Evolutionary conservation across 2,329 filamentous ascomycete genomes (phyloP), one percentile per base, ranked within the genome.

Genomic region (Stachybotrys chlorohalonatus): DNA sequence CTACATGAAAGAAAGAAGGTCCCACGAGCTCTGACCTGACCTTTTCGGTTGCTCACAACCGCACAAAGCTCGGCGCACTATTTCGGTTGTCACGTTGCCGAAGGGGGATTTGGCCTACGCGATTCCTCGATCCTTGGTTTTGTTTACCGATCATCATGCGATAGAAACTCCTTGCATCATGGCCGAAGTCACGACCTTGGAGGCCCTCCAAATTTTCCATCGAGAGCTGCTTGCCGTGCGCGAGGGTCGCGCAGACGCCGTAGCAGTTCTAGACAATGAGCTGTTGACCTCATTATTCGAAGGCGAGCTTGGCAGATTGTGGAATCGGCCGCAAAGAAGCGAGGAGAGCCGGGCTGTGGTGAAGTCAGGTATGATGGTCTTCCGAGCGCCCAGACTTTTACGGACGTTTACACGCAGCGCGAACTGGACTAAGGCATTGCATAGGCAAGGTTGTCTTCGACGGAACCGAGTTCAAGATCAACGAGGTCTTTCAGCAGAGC

Each of bases 401-500:
- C n/a, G 39, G n/a, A 24, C 46, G n/a, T 42, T 13, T 13, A 42
- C 36, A 2, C 9, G 5, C 36, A 42, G 36, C 15, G 13, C 30
- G 50, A 53, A 31, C 31, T 62, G 50, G 52, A 31, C 31, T 62
- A 50, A 65, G 15, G 32, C 50, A 31, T 42, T 46, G 32, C n/a
- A 54, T 61, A 94, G 91, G 89, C 55, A 92, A 89, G 67, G 78
- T 97, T 61, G 83, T 76, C 39, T 73, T 96, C 56, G 81, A 82
- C 62, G 86, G 85, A 58, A 80, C 83, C 39, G 83, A 92, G 64
- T 97, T 90, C 70, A 75, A 80, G 24, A 77, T 99, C 73, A 96
- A 95, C 71, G 81, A 89, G 54, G 85, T 90, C 58, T 97, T 99
- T 71, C 85, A 93, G 66, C 87, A 96, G 69, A 84, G 87, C 61